Base-by-base conservation (phyloP, 1,284 basidiomycete genomes). In the Melampsora americana region DNA sequence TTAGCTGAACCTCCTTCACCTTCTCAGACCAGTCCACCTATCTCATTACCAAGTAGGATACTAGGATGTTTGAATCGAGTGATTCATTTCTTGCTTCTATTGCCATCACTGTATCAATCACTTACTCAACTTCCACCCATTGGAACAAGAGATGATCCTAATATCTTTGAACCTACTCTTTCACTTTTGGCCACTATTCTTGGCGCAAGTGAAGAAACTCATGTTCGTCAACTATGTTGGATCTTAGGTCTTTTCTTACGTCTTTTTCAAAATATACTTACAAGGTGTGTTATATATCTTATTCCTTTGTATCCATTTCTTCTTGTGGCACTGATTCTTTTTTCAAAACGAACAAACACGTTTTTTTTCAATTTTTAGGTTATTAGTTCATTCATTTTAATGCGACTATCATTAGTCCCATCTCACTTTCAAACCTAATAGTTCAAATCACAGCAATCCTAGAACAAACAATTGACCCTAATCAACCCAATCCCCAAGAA, bases 381-480 rank as follows among this genome's bases (percentile, higher is more conserved):
- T 91, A 71, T 84, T 92, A 30, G 87, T 87, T 0, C 87, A 90
- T 80, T 80, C 89, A 70, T 84, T 92, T 69, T 85, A n/a, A 86
- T 77, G 84, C 83, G 0, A 82, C 86, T 64, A 83, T 87, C n/a
- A 83, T 91, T 30, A 88, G 88, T 1, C 84, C 87, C 1, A 78
- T 82, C 0, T 84, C 86, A 76, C 82, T 89, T 67, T 84, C 87
- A 62, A 84, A 83, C 68, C 80, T 86, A 73, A 83, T 87, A 35
- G 85, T 86, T 64, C 80, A 84, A 9, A 84, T 87, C 7, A 90
- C 90, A 79, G 85, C 85, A 28, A 86, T 87, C 3, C 85, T 93
- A 50, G 50, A 53, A 53, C 93, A 92, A 80, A 91, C 92, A 5
- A 92, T 91, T 26, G 91, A 90, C 83, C 90, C 91, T 1, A 89